Evolutionary conservation across 2,329 filamentous ascomycete species (phyloP), one percentile per base, ranked within the genome.

Genomic region (Alternaria gansuensis): DNA sequence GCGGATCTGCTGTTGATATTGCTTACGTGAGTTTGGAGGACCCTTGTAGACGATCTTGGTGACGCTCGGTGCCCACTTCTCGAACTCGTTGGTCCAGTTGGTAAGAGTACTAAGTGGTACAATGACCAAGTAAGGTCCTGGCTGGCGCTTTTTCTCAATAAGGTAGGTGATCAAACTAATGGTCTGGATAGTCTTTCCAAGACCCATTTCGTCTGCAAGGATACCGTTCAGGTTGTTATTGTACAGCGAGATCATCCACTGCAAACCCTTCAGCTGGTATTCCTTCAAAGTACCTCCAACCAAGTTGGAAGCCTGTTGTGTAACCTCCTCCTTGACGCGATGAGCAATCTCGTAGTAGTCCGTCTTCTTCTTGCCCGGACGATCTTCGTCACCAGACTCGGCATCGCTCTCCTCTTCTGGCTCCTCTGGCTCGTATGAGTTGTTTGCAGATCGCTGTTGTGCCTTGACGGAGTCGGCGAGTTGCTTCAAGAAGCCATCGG

Each of bases 181-280:
- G 43, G 95, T 98, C 80, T 99, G 95, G 70, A 99, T 99, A 0
- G 95, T 99, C 82, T 99, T 99, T 78, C 95, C 95, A 66, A 99
- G 91, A 89, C 95, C 95, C 95, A 99, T 99, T 81, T 99, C 95
- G 73, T 99, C 95, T 59, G 95, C 95, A 71, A 99, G 83, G 67
- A 99, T 98, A 85, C 95, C 95, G 78, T 99, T 99, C 66, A 99
- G 87, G 80, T 97, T 99, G 84, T 99, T 99, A 88, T 99, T 99
- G 86, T 98, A 99, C 13, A 99, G 85, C 13, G 95, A 99, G 61
- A 99, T 89, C 95, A 99, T 99, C 95, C 95, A 99, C 78, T 99
- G 94, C 46, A 99, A 82, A 85, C 95, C 95, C 87, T 97, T 98
- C 80, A 99, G 69, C 81, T 99, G 95, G 79, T 99, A 99, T 77